Evolutionary conservation across 2,329 filamentous ascomycete genomes (phyloP), one percentile per base, ranked within the genome.

Genomic region (Leptoxyphium fumago): DNA sequence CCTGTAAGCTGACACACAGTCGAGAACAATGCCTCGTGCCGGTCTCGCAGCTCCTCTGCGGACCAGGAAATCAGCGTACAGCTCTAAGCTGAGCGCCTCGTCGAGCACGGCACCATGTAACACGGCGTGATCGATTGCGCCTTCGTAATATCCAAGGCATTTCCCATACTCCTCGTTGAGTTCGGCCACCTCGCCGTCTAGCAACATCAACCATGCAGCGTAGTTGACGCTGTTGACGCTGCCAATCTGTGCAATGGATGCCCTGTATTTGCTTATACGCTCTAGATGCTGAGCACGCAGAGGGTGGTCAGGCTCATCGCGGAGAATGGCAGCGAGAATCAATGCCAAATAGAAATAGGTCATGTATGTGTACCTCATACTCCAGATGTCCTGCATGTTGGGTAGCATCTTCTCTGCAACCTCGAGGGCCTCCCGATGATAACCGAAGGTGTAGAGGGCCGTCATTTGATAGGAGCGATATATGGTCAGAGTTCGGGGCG

Each of bases 11-110:
- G 74, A 72, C 14, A 84, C 69, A 2, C 78, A 74, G 48, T 87
- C 82, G 29, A 74, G 71, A 13, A 88, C 64, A 1, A 80, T 73
- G n/a, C 77, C 73, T 43, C 79, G 73, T 21, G 83, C 84, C 30
- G 81, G 80, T 48, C 84, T 68, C 34, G 76, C 71, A 2, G 81
- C 78, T 10, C 74, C 73, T 48, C 73, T 70, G 11, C 82, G 70
- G 43, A 84, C 68, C 48, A 86, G 76, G 56, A 78, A 80, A 9
- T 80, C 80, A 1, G 78, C 82, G 65, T 87, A 81, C 28, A 87
- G 67, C 56, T 84, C 83, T 55, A 82, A 81, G 13, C 77, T 75
- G 1, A 86, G 67, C 0, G 80, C 83, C 58, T 87, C 81, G 47
- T 88, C 83, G 41, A 86, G 73, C 2, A 73, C 55, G 48, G 83